These are phyloP conservation scores for Tetrapisispora arboricola DNA, from an alignment of 805 yeast genomes.

Conservation along the genomic window DNA sequence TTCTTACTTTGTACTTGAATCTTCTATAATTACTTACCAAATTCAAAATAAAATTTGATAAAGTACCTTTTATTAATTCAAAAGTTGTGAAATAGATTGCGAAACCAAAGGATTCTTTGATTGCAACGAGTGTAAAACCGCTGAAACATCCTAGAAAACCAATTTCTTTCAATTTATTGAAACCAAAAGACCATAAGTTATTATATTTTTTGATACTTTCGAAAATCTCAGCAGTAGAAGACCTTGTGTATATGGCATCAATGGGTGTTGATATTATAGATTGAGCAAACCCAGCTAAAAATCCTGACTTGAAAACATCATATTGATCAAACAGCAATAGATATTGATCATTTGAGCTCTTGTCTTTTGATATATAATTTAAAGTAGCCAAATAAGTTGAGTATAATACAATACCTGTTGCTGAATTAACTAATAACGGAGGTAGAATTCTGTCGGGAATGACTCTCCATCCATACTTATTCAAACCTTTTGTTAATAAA, in stretches of 20 bases:
- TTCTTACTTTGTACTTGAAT: conserved; percentile 28
- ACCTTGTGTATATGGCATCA: conserved; percentile 81
- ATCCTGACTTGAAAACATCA: conserved; percentile 70
- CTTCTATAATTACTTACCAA: conserved; percentile 36
- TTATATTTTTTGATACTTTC: conserved; percentile 46
- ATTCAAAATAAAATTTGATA: conserved; percentile 39
- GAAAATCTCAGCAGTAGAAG: conserved; percentile 63
- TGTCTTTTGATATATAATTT: conserved; percentile 14
- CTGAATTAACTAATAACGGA: conserved; percentile 78
- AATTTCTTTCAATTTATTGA: conserved; percentile 54
- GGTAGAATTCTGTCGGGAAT: conserved; percentile 75
- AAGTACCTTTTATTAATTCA: conserved; percentile 66
- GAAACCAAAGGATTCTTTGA: conserved; percentile 76
- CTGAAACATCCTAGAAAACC: conserved; percentile 84
- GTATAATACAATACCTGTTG: conserved; percentile 79
- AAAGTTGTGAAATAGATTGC: conserved; percentile 76
- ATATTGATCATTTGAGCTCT: not conserved
- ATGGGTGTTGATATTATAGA: conserved; percentile 90
- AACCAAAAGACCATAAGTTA: conserved; percentile 70
- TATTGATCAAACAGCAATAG: conserved; percentile 5
- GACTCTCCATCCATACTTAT: conserved; percentile 74
- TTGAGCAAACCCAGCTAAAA: conserved; percentile 76
- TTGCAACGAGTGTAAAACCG: conserved; percentile 67
- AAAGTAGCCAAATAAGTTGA: conserved; percentile 63
- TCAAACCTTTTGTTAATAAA: conserved; percentile 57